phyloP scores from a whole-genome alignment of 106 monocot genomes.

The Apostasia ramifera region DNA sequence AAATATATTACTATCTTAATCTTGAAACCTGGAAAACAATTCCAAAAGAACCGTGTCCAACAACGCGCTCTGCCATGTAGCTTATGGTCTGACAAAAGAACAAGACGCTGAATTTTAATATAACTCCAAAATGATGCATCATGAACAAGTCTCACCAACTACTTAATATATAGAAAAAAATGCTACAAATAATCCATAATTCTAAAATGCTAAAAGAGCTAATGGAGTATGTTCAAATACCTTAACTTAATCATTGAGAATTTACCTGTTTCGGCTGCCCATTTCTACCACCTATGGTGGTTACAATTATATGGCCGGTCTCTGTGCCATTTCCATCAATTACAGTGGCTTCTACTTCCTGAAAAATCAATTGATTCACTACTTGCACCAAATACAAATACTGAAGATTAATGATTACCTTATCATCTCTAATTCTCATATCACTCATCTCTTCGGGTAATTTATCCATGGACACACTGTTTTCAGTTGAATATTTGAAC shows the following conservation, averaged over 20 bases:
- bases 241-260: neutral
- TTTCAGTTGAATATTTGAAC: conserved; percentile 6
- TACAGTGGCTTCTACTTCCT: conserved; percentile 10
- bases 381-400: too few relatives aligned
- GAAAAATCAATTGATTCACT: too few relatives aligned
- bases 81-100: conserved; percentile 57
- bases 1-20: neutral
- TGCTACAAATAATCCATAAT: neutral
- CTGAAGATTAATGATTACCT: conserved; percentile 7
- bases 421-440: conserved; percentile 33
- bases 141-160: too few relatives aligned
- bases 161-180: too few relatives aligned
- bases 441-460: conserved; percentile 28
- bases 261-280: conserved; percentile 66
- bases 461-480: conserved; percentile 10
- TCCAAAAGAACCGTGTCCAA: conserved; percentile 90
- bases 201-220: neutral
- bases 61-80: conserved; percentile 96
- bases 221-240: neutral
- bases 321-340: conserved; percentile 55
- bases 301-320: conserved; percentile 82
- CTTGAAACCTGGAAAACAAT: conserved; percentile 80
- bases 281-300: conserved; percentile 80
- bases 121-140: too few relatives aligned
- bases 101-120: neutral